Base-by-base conservation (phyloP, 495 filamentous ascomycete species). In the Penicillium dipodomyicola region DNA sequence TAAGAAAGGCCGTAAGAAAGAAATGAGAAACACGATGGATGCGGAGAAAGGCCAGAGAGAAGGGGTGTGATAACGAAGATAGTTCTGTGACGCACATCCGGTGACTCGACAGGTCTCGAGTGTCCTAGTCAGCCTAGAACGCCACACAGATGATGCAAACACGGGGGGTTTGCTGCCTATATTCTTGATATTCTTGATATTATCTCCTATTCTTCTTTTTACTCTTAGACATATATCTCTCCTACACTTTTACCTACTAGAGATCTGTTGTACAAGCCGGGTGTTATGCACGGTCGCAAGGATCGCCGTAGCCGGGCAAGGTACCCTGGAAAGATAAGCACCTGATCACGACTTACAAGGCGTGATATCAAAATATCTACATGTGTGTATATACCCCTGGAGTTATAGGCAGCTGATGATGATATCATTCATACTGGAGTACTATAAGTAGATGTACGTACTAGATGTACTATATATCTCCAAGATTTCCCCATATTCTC, bases 71-170 rank as follows among this genome's bases (percentile, higher is more conserved):
- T 49, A 52, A 48, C 52, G 46, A 54, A 54, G 58, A 57, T 44
- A 56, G 43, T 47, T 47, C 59, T 62, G 54, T 67, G 67, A 69
- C 67, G 67, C 67, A 69, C 60, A 69, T 51, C 67, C 60, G 61
- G 65, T 69, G 67, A 69, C 67, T 69, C 61, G 64, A 62, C 29
- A 37, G 30, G 37, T 52, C 49, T 52, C 49, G 49, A 25, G 49
- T 52, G 15, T 32, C 17, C 46, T 15, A 25, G 37, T 42, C 37
- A 52, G 49, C 33, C 49, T 39, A 35, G 32, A 27, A 35, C 29
- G 29, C 47, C 32, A 33, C 47, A 35, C 47, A 37, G 32, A 33
- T 25, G 47, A 49, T 49, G 47, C 30, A 49, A 49, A 49, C 30
- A 37, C 11, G 30, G 30, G 22, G 49, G 22, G 5, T 15, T 40